Base-by-base conservation (phyloP, 768 basidiomycete genomes). In the Chlorophyllum brunneum region DNA sequence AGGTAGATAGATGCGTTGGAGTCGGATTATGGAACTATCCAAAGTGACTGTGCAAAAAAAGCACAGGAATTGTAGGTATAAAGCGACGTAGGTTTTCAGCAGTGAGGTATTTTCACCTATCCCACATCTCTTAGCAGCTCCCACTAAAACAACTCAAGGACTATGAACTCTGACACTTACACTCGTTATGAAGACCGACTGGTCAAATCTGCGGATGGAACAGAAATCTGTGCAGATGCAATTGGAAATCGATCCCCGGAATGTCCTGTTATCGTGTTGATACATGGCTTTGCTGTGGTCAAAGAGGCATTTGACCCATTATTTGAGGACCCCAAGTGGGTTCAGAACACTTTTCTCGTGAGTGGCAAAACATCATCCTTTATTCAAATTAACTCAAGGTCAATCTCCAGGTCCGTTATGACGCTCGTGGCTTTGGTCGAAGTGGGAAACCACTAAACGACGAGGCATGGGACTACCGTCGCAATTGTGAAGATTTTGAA, bases 191-290 rank as follows among this genome's bases (percentile, higher is more conserved):
- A 52, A 7, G 29, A 41, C 13, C 51, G 51, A 10, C 30, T 48
- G 36, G 26, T 56, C 8, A 53, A 47, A 10, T 61, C 70, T 5
- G 54, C 62, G n/a, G 73, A 73, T 50, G 71, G 71, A 11, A 69
- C 69, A 20, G 51, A 53, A 24, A 65, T 75, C 39, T 71, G 63
- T 51, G 67, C 70, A 15, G 62, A 70, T 41, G 66, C 68, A 8
- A 57, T 53, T 5, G 70, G 70, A 15, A 59, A 71, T 51, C 60
- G 42, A 9, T 42, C 42, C 16, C 16, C 65, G 15, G 43, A 56
- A 9, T 65, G 64, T 39, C 69, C 65, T 18, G 57, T 63, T 15
- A 46, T 74, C 29, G 64, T 74, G 33, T 67, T 72, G 52, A 62
- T 72, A 5, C 71, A 68, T 50, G 72, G 72, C 3, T 61, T 70